Evolutionary conservation across 768 basidiomycete species (phyloP).

Genomic region (Galerina sulciceps): DNA sequence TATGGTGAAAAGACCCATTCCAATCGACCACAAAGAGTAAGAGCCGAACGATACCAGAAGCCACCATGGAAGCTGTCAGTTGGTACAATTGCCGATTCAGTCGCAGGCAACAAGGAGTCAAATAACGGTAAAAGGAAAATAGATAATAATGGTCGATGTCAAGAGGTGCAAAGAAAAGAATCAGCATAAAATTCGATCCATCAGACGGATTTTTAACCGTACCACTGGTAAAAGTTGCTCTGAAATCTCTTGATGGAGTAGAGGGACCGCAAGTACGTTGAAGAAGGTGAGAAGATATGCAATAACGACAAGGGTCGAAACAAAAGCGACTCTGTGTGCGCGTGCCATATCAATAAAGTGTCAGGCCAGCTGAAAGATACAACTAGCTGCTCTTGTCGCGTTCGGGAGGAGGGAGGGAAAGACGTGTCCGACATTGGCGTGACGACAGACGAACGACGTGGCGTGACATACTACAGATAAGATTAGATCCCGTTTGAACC

Average conservation of each 20-base stretch:
- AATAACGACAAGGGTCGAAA: constrained; percentile 44
- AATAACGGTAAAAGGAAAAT: background rate
- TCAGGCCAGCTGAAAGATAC: constrained; percentile 14
- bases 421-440: background rate
- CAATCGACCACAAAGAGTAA: constrained; percentile 78
- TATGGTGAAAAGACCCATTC: constrained; percentile 75
- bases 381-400: constrained; percentile 1
- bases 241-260: constrained; percentile 49
- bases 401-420: constrained; percentile 4
- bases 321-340: constrained; percentile 54
- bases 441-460: constrained; percentile 15
- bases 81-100: background rate
- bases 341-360: constrained; percentile 54
- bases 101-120: background rate
- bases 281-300: constrained; percentile 64
- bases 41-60: constrained; percentile 78
- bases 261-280: constrained; percentile 56
- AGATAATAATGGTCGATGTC: background rate
- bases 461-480: constrained; percentile 14
- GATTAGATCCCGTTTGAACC: constrained; percentile 11
- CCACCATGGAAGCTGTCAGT: constrained; percentile 82
- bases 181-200: background rate
- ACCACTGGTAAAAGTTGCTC: constrained; percentile 64
- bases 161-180: background rate
- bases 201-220: constrained; percentile 26